These are phyloP conservation scores for Plenodomus lindquistii DNA, from an alignment of 2,329 filamentous ascomycete genomes.

Conservation along the genomic window DNA sequence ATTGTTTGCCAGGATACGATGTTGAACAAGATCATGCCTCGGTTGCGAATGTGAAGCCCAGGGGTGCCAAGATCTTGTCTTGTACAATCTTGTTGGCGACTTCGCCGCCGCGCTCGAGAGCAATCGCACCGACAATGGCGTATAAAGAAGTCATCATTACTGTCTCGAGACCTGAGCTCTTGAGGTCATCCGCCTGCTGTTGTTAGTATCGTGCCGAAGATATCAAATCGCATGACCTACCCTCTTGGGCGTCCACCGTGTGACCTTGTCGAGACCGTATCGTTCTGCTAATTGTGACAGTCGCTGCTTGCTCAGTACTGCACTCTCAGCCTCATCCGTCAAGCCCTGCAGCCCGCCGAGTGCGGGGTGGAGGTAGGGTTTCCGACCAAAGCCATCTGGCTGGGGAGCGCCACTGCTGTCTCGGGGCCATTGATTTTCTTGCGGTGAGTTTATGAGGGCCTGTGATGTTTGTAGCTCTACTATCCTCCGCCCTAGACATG, in stretches of 20 bases:
- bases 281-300: conserved; percentile 69
- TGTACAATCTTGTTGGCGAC: conserved; percentile 74
- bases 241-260: conserved; percentile 86
- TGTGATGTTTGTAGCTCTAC: conserved; percentile 68
- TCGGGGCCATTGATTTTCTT: conserved; percentile 29
- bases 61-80: conserved; percentile 70
- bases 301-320: conserved; percentile 66
- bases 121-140: conserved; percentile 84
- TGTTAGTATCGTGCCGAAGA: conserved; percentile 1
- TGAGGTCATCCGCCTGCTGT: conserved; percentile 65
- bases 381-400: conserved; percentile 53
- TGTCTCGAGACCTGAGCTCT: conserved; percentile 71
- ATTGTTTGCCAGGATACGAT: background rate
- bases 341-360: conserved; percentile 77
- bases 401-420: conserved; percentile 19
- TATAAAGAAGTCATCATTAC: conserved; percentile 79
- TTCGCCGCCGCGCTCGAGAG: conserved; percentile 83
- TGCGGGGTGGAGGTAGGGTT: conserved; percentile 70
- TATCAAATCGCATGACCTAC: conserved; percentile 55
- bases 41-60: conserved; percentile 38
- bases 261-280: conserved; percentile 72
- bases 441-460: conserved; percentile 58
- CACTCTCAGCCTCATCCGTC: conserved; percentile 60
- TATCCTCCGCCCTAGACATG: conserved; percentile 61
- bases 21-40: conserved; percentile 10